Conservation (phyloP, 2,329 filamentous ascomycete species). For the Pyricularia sp. region DNA sequence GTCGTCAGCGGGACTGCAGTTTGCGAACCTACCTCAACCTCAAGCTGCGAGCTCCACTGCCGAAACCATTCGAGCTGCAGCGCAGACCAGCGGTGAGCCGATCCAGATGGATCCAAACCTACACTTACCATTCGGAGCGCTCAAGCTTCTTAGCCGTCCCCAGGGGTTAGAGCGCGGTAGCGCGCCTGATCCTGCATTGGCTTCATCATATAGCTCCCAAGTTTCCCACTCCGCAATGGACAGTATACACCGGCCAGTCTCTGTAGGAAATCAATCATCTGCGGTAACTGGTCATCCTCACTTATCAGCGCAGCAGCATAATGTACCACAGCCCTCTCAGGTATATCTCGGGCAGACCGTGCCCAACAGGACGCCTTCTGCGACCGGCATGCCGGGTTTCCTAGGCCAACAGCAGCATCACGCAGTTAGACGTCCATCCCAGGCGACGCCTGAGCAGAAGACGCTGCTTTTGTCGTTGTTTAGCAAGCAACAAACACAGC, state of each 20-base stretch:
- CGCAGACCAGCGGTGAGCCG: constrained; percentile 20
- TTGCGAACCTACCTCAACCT: constrained; percentile 9
- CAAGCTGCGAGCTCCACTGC: constrained; percentile 7
- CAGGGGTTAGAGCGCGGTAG: constrained; percentile 11
- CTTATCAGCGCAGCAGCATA: not conserved
- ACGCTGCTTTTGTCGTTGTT: constrained; percentile 53
- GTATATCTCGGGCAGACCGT: not conserved
- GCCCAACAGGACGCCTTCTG: not conserved
- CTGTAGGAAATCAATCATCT: not conserved
- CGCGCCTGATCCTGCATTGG: not conserved
- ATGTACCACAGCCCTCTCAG: not conserved
- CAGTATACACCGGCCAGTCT: not conserved
- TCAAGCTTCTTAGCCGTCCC: constrained; percentile 27
- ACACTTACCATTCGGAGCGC: constrained; percentile 28
- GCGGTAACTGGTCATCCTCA: constrained; percentile 9
- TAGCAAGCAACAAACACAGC: constrained; percentile 31
- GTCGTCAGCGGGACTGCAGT: not conserved
- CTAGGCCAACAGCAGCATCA: not conserved
- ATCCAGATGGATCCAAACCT: constrained; percentile 24
- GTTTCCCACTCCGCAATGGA: not conserved
- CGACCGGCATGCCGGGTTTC: not conserved
- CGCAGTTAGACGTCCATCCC: constrained; percentile 14
- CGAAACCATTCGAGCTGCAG: constrained; percentile 17
- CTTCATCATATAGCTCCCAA: not conserved
- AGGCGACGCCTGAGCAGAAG: constrained; percentile 30